Conservation (phyloP, 73 alveolate genomes). For the Paraurostyla sp. region DNA sequence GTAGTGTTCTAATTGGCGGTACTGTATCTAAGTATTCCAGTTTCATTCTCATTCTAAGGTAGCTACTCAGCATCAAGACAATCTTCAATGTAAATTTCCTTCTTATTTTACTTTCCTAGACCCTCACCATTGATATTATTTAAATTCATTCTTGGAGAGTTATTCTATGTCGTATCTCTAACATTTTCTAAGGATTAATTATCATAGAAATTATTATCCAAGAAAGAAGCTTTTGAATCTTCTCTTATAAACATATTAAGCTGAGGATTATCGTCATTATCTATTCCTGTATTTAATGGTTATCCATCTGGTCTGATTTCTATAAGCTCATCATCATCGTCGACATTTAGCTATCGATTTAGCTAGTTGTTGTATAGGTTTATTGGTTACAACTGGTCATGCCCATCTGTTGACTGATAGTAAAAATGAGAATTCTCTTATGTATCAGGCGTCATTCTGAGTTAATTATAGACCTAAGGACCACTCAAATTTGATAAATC, state of each 20-base stretch:
- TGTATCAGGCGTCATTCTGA: conserved; percentile 24
- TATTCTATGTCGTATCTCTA: not conserved
- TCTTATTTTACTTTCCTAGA: conserved; percentile 25
- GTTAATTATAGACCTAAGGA: not conserved
- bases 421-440: not conserved
- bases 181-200: conserved; percentile 22
- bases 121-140: not conserved
- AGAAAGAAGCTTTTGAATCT: not conserved
- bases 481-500: conserved; percentile 29
- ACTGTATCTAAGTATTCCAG: not conserved
- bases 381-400: not conserved
- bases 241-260: not conserved
- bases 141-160: not conserved
- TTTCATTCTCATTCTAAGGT: not conserved
- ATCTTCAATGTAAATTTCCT: conserved; percentile 32
- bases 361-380: not conserved
- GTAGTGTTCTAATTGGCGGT: not conserved
- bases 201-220: not conserved
- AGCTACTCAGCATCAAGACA: not conserved
- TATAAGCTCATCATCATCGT: conserved; percentile 25
- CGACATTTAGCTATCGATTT: not conserved
- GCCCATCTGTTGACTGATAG: conserved; percentile 26
- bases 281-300: too few relatives aligned
- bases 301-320: conserved; percentile 42
- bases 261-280: not conserved